Evolutionary conservation across 108 stramenopile species (phyloP).

Genomic region (Parietichytrium sp.): DNA sequence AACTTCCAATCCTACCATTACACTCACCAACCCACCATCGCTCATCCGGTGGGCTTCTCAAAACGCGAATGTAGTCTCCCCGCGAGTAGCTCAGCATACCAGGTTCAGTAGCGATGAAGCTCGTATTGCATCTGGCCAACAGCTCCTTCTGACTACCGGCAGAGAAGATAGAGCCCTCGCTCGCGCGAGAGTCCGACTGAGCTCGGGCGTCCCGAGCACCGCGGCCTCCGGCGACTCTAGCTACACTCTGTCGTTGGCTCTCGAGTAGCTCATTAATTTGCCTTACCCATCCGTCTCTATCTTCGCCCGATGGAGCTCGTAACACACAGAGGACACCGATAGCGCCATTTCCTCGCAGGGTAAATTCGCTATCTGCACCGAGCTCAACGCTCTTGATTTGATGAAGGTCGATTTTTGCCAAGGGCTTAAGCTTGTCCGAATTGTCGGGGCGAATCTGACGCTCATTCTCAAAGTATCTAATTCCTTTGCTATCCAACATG

Average conservation of each 20-base stretch:
- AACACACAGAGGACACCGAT: background rate
- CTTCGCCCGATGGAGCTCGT: background rate
- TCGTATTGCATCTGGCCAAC: background rate
- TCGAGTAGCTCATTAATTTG: too few relatives aligned
- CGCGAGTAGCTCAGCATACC: background rate
- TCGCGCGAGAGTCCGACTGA: too few relatives aligned
- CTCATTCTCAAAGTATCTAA: background rate
- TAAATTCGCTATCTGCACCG: slow-evolving; percentile 6
- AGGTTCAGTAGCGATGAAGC: background rate
- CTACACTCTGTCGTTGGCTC: too few relatives aligned
- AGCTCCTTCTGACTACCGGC: background rate
- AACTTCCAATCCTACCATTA: slow-evolving; percentile 4
- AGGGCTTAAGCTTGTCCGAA: too few relatives aligned
- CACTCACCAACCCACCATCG: slow-evolving; percentile 26
- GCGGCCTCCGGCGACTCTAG: too few relatives aligned
- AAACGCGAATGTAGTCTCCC: background rate
- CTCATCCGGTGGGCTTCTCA: background rate
- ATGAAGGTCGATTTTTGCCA: background rate
- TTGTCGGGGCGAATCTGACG: background rate
- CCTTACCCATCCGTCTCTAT: slow-evolving; percentile 9
- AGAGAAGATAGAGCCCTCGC: too few relatives aligned
- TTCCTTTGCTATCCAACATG: background rate
- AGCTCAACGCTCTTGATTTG: background rate
- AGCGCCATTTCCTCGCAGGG: background rate
- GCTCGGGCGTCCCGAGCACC: too few relatives aligned